Base-by-base conservation (phyloP, 1,284 basidiomycete species). In the Chalciporus piperatoides region DNA sequence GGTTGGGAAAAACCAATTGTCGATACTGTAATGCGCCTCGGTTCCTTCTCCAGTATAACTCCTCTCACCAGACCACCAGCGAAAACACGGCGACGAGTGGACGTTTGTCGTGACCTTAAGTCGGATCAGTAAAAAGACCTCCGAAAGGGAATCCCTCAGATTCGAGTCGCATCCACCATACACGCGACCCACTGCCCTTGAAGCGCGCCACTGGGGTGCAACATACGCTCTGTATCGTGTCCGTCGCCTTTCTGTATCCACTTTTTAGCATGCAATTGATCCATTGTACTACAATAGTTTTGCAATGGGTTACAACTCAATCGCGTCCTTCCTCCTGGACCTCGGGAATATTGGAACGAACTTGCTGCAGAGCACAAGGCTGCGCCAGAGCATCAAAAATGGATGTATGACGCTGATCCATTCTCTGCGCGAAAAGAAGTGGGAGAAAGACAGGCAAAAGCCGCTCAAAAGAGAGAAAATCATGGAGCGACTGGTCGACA, bases 361-460 rank as follows among this genome's bases (percentile, higher is more conserved):
- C 71, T 95, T 6, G 82, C 82, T 14, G 71, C 72, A 2, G 87
- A 90, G 60, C 88, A 90, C 56, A 85, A 84, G 55, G 71, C 71
- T 17, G 74, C 77, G 1, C 81, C 83, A 1, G 76, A 82, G 1
- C 88, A 92, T 67, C 77, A 82, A 62, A 80, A 78, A 44, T 95
- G 92, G 92, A 85, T 91, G 78, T 95, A 88, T 64, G 77, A 80
- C n/a, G 71, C 81, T 6, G 91, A 95, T 69, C 92, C 92, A 1
- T 95, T 94, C 62, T 77, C 79, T 28, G 89, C 90, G 7, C 77
- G 76, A 52, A 81, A 81, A 56, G 74, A 77, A 53, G 85, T 90
- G 0, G 77, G 81, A 28, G 76, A 79, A 41, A 73, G 86, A 39
- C 86, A 89, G 62, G 74, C 70, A 33, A 81, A 81, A 54, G 72